Evolutionary conservation across 805 yeast genomes (phyloP).

Genomic region (Suhomyces sp.): DNA sequence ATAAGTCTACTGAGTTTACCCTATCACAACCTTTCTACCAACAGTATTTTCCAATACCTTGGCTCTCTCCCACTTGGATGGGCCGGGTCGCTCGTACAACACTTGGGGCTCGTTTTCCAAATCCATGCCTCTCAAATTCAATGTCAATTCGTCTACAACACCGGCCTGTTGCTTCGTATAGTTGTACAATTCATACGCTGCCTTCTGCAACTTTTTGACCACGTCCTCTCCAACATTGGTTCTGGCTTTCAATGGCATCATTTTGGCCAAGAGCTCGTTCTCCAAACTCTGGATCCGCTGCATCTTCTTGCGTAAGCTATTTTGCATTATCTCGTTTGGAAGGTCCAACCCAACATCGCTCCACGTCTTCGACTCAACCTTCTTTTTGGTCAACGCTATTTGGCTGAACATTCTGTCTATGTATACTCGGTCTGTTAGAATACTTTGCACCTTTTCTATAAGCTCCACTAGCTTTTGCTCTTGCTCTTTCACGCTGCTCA

Average conservation of each 20-base stretch:
- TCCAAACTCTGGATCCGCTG: constrained; percentile 19
- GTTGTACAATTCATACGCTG: constrained; percentile 26
- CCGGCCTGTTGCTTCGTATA: constrained; percentile 13
- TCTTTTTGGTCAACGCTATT: constrained; percentile 16
- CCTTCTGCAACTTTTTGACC: constrained; percentile 24
- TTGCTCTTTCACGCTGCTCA: constrained; percentile 1
- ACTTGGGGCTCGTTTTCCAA: not conserved
- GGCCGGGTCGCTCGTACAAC: not conserved
- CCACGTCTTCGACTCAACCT: constrained; percentile 9
- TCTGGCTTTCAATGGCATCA: constrained; percentile 35
- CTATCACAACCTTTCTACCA: not conserved
- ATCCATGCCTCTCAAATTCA: not conserved
- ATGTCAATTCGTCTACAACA: constrained; percentile 11
- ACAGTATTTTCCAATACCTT: not conserved
- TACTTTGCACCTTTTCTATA: constrained; percentile 11
- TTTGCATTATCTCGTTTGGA: constrained; percentile 23
- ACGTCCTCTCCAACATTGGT: constrained; percentile 14
- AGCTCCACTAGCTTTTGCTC: constrained; percentile 8
- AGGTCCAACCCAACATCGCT: constrained; percentile 30
- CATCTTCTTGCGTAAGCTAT: constrained; percentile 25
- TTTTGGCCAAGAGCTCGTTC: constrained; percentile 18
- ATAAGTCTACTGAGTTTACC: not conserved
- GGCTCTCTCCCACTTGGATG: not conserved
- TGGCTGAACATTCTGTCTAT: constrained; percentile 28
- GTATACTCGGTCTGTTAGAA: constrained; percentile 14